phyloP scores from a whole-genome alignment of 805 yeast species.

The Wickerhamiella occidentalis region DNA sequence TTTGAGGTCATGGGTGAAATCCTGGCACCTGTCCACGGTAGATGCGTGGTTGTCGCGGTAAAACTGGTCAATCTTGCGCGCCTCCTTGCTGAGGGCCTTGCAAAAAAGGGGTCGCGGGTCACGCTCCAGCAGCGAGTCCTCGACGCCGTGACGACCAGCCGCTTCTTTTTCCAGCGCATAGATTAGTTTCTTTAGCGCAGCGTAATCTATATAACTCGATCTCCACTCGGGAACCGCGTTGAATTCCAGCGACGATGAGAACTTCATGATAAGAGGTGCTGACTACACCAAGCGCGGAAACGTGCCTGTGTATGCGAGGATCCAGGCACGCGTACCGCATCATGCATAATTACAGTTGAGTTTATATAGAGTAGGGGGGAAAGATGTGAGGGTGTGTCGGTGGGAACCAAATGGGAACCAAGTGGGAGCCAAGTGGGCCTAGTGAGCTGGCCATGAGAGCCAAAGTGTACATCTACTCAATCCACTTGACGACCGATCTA shows the following conservation, averaged over 20 bases:
- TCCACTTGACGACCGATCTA: no score
- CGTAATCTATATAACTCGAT: constrained; percentile 78
- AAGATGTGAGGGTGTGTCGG: no score
- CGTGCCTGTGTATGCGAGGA: no score
- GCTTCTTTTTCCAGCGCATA: constrained; percentile 63
- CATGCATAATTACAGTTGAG: no score
- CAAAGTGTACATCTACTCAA: no score
- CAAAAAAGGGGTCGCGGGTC: constrained; percentile 50
- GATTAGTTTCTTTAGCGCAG: constrained; percentile 72
- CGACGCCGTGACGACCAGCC: constrained; percentile 17
- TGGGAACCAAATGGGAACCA: no score
- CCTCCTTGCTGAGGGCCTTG: constrained; percentile 65
- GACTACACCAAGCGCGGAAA: neutral
- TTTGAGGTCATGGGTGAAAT: constrained; percentile 40
- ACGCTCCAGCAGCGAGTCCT: constrained; percentile 25
- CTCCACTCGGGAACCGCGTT: constrained; percentile 99
- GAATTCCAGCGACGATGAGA: constrained; percentile 87
- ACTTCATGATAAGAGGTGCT: constrained; percentile 50
- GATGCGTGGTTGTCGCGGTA: constrained; percentile 55
- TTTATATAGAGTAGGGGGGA: no score
- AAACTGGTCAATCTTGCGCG: constrained; percentile 63
- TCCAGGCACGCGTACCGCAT: no score
- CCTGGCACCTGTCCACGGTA: constrained; percentile 41
- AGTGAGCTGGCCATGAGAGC: no score
- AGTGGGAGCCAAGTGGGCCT: no score